A percentile compares a stretch with the other conserved stretches of the same genome.
These are phyloP conservation scores for Pythium utonaiense DNA, from an alignment of 352 stramenopile species.

Conservation along the genomic window DNA sequence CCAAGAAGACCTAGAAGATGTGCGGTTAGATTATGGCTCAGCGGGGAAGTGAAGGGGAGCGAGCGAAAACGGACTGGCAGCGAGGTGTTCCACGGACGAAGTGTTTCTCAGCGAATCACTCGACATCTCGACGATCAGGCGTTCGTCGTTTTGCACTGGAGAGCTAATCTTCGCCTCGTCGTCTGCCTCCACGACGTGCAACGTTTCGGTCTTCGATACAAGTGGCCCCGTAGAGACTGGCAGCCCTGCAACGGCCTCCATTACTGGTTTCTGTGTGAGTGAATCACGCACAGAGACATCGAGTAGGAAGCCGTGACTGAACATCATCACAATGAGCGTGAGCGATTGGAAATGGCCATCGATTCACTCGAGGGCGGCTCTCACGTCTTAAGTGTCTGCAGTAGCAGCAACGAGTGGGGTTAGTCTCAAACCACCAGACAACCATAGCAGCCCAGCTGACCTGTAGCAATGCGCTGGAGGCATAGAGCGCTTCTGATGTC, in stretches of 20 bases:
- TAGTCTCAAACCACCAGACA: too few relatives aligned
- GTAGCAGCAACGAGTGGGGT: neutral
- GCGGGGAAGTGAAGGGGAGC: too few relatives aligned
- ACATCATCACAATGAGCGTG: neutral
- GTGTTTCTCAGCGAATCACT: neutral
- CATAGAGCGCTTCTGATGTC: slow-evolving; percentile 7
- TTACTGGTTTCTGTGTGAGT: neutral
- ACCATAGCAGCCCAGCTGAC: too few relatives aligned
- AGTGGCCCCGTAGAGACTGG: too few relatives aligned
- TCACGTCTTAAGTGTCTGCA: slow-evolving; percentile 1
- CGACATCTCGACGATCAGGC: neutral
- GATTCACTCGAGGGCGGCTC: too few relatives aligned
- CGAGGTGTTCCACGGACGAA: neutral
- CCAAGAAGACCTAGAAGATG: too few relatives aligned
- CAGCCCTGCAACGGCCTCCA: too few relatives aligned
- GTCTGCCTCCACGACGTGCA: neutral
- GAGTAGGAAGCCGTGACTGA: slow-evolving; percentile 9
- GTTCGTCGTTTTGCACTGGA: neutral
- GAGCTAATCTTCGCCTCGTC: neutral
- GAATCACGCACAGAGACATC: neutral
- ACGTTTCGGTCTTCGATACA: neutral
- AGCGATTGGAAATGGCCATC: too few relatives aligned
- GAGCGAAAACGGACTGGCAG: neutral
- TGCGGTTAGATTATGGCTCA: too few relatives aligned
- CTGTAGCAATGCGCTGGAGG: slow-evolving; percentile 13